phyloP scores from a whole-genome alignment of 1,284 basidiomycete species.

The Schizophyllum commune region DNA sequence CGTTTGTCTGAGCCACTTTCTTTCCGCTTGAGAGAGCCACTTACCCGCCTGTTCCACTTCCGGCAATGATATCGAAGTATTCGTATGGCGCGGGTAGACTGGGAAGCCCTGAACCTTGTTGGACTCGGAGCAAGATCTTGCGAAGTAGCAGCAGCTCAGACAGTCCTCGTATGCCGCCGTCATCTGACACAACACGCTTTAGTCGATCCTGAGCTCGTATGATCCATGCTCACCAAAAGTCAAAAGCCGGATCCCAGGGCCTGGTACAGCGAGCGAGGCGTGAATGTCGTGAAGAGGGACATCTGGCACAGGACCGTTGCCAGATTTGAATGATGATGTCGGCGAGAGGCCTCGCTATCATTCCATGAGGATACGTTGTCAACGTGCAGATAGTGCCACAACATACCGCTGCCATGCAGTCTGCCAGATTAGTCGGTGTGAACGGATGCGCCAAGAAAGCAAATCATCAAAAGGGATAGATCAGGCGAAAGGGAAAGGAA shows the following conservation, averaged over 20 bases:
- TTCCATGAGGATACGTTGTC: background rate
- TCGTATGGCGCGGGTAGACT: background rate
- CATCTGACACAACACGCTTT: background rate
- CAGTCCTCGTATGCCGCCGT: background rate
- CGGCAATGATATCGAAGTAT: background rate
- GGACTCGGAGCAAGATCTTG: background rate
- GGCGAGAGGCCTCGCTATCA: background rate
- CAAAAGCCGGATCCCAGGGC: background rate
- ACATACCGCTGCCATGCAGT: background rate
- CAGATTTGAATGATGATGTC: background rate
- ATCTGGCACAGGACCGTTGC: background rate
- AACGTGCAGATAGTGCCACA: no score
- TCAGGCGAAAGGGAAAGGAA: background rate
- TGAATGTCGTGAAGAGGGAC: background rate
- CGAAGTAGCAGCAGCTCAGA: background rate
- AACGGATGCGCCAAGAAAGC: background rate
- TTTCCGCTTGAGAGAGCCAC: background rate
- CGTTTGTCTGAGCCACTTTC: no score
- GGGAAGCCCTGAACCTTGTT: background rate
- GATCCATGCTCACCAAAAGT: background rate
- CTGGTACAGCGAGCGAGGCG: background rate
- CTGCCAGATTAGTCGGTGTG: background rate
- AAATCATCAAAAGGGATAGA: background rate
- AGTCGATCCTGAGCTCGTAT: no score
- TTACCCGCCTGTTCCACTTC: background rate